Conservation (phyloP, 495 filamentous ascomycete species). For the Trichocladium antarcticum region DNA sequence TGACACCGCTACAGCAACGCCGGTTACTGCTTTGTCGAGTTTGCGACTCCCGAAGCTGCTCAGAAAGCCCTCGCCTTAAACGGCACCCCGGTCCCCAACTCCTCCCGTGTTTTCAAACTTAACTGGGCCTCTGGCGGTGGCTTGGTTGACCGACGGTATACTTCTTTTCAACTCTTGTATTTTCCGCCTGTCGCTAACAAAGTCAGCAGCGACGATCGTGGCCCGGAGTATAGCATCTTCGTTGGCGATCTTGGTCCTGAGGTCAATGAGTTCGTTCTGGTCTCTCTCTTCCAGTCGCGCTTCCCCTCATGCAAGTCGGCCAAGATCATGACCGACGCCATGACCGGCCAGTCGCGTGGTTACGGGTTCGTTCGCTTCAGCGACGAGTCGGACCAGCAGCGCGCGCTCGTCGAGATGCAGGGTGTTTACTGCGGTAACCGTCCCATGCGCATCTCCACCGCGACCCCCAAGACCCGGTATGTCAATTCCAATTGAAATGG, state of each 20-base stretch:
- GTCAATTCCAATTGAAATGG: neutral
- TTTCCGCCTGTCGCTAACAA: slow-evolving; percentile 17
- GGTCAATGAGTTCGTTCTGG: slow-evolving; percentile 96
- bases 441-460: slow-evolving; percentile 97
- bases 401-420: slow-evolving; percentile 93
- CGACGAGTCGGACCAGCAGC: slow-evolving; percentile 88
- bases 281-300: slow-evolving; percentile 89
- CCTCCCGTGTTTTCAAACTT: slow-evolving; percentile 89
- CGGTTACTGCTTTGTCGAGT: slow-evolving; percentile 98
- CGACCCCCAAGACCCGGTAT: slow-evolving; percentile 76
- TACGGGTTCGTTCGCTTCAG: slow-evolving; percentile 98
- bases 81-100: slow-evolving; percentile 86
- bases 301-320: slow-evolving; percentile 98
- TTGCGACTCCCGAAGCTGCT: slow-evolving; percentile 69
- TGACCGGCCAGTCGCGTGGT: slow-evolving; percentile 92
- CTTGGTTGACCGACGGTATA: slow-evolving; percentile 81
- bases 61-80: slow-evolving; percentile 83
- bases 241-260: slow-evolving; percentile 96
- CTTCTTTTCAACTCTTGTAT: neutral
- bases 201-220: slow-evolving; percentile 69
- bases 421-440: slow-evolving; percentile 98
- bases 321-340: slow-evolving; percentile 99
- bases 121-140: slow-evolving; percentile 99
- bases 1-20: slow-evolving; percentile 57
- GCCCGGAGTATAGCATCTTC: slow-evolving; percentile 93